Conservation (phyloP, 2,329 filamentous ascomycete genomes). For the Colletotrichum chrysophilum region DNA sequence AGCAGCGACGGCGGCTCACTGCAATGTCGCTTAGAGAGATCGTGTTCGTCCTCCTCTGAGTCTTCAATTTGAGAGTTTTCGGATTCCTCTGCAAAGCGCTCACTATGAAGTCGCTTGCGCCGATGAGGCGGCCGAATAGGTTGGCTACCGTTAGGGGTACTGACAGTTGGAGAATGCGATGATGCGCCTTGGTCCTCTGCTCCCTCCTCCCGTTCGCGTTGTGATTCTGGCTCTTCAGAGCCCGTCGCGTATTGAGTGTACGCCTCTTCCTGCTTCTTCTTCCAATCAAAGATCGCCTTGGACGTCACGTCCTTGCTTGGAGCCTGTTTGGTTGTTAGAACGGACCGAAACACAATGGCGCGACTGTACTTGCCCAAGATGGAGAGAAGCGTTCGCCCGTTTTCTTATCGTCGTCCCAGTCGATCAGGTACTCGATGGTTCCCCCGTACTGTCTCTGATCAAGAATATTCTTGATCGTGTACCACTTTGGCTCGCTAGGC, state of each 20-base stretch:
- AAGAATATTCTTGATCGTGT: conserved; percentile 37
- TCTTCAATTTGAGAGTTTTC: neutral
- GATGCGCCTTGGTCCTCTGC: neutral
- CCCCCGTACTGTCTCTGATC: conserved; percentile 33
- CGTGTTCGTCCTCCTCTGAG: neutral
- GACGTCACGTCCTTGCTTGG: conserved; percentile 32
- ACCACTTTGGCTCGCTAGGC: conserved; percentile 33
- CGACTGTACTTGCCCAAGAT: conserved; percentile 35
- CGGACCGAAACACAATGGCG: neutral
- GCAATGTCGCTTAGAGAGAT: neutral
- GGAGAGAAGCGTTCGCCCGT: conserved; percentile 37
- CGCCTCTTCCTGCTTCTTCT: conserved; percentile 10
- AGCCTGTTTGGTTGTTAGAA: conserved; percentile 3
- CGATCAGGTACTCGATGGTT: conserved; percentile 38
- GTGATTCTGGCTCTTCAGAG: neutral
- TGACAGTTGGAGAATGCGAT: neutral
- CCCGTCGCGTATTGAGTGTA: neutral
- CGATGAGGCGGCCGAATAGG: neutral
- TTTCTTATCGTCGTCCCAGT: conserved; percentile 38
- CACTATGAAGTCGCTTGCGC: neutral
- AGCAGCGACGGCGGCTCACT: conserved; percentile 6
- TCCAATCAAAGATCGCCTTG: conserved; percentile 38
- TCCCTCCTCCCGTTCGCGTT: neutral
- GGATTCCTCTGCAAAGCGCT: neutral
- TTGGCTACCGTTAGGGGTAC: conserved; percentile 12